Evolutionary conservation across 2,329 filamentous ascomycete genomes (phyloP), one percentile per base, ranked within the genome.

Genomic region (Arthrinium puccinioides): DNA sequence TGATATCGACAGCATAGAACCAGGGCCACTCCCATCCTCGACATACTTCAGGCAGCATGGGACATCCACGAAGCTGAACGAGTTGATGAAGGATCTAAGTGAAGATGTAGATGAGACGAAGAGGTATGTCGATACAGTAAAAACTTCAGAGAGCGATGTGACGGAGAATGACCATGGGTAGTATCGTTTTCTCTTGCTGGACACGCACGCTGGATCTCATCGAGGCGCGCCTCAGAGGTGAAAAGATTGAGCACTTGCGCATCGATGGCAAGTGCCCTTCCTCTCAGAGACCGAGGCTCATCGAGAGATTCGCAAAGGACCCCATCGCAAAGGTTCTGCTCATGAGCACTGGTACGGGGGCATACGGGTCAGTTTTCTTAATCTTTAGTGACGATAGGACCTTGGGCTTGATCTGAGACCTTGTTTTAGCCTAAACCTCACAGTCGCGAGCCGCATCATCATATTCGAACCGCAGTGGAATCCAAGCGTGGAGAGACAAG

Each of bases 381-480:
- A n/a, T n/a, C n/a, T n/a, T n/a, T n/a, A n/a, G n/a, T n/a, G n/a
- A n/a, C n/a, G n/a, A n/a, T n/a, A n/a, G n/a, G n/a, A n/a, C n/a
- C n/a, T n/a, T n/a, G n/a, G n/a, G n/a, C n/a, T n/a, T n/a, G n/a
- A n/a, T n/a, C n/a, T 25, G 23, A 25, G 9, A 25, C 23, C 13
- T 30, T 15, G n/a, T 15, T 5, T n/a, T 30, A 40, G 38, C 1
- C 16, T 41, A 9, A 41, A 41, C 10, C 36, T 41, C 2, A 33
- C 39, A 1, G 13, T 33, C 11, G 39, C 35, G 3, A 30, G 11
- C 3, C 29, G 30, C 3, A 31, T 38, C 2, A 23, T 33, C 19
- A 33, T 41, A 11, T 25, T 41, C 16, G 39, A 41, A 10, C 24
- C 36, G 16, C 39, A 41, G 30, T 41, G 39, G 36, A 41, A 41